Percentiles rank a stretch among this genome's conserved stretches.
phyloP scores from a whole-genome alignment of 169 alveolate genomes.

The Plasmodium coatneyi region DNA sequence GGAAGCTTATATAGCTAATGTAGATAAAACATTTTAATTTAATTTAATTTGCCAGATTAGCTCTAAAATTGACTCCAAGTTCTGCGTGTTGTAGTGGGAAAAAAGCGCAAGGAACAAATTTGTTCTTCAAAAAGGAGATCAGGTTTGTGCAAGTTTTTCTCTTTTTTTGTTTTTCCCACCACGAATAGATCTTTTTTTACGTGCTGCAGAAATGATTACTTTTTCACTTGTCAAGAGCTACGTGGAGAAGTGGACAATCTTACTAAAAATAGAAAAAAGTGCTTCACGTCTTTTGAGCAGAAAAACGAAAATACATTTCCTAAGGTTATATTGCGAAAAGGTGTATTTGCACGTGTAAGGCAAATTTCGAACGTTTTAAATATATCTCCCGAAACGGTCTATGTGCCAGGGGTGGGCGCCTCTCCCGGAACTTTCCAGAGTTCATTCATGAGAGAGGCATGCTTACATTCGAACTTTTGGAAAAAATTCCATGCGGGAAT shows the following conservation, averaged over 20 bases:
- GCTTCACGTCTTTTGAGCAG: background rate
- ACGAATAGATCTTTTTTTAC: background rate
- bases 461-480: background rate
- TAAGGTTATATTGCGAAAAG: constrained; percentile 1
- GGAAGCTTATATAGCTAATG: background rate
- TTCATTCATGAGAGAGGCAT: background rate
- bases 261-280: background rate
- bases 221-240: background rate
- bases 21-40: background rate
- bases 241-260: background rate
- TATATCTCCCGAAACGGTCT: background rate
- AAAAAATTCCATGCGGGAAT: background rate
- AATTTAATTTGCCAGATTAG: background rate
- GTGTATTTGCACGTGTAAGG: background rate
- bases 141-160: background rate
- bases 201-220: background rate
- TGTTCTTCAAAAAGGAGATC: constrained; percentile 5
- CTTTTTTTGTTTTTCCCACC: constrained; percentile 11
- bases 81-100: constrained; percentile 2
- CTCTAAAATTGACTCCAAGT: constrained; percentile 28
- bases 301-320: background rate
- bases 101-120: constrained; percentile 19
- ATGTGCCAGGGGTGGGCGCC: background rate
- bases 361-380: background rate
- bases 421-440: background rate